Base-by-base conservation (phyloP, 2,329 filamentous ascomycete genomes). In the Fusarium illudens region DNA sequence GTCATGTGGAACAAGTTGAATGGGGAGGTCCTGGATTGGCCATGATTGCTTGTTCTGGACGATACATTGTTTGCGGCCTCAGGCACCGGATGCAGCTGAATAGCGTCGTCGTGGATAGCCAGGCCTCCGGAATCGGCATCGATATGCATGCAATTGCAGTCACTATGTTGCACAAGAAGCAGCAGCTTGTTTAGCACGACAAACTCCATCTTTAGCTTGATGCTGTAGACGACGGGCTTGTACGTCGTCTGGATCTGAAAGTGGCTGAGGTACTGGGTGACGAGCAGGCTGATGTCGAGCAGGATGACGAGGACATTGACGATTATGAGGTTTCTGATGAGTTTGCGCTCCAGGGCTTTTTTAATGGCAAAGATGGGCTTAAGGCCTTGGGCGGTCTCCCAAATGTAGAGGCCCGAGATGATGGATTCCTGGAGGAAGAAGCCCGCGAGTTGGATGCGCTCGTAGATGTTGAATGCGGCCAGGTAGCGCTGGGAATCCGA, bases 151-250 rank as follows among this genome's bases (percentile, higher is more conserved):
- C 66, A 69, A 49, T 70, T 70, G 59, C 66, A 69, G 1, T 67
- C 42, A 19, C 52, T 34, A 17, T 69, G 66, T 8, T 67, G 62
- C 1, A 67, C 66, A 2, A 69, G 37, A 2, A 69, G 4, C 6
- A 69, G 10, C n/a, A 69, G 12, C 13, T 67, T 70, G 5, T 69
- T 69, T 0, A 69, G 63, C 11, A 69, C 66, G 6, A 70, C 60
- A 6, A 69, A 69, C 9, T 69, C 66, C 66, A 69, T 70, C 52
- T 69, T 69, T 4, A 69, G 52, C 36, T 69, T 69, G 25, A 69
- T 70, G 59, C 66, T 69, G 54, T 69, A 69, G 6, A 69, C 66
- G 13, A 69, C 66, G 7, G 66, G 66, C 6, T 69, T 69, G 62
- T 67, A 70, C 2, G 66, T 69, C 6, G 66, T 69, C 19, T 69